phyloP scores from a whole-genome alignment of 2,329 filamentous ascomycete genomes.

The Hypoxylon sp. region DNA sequence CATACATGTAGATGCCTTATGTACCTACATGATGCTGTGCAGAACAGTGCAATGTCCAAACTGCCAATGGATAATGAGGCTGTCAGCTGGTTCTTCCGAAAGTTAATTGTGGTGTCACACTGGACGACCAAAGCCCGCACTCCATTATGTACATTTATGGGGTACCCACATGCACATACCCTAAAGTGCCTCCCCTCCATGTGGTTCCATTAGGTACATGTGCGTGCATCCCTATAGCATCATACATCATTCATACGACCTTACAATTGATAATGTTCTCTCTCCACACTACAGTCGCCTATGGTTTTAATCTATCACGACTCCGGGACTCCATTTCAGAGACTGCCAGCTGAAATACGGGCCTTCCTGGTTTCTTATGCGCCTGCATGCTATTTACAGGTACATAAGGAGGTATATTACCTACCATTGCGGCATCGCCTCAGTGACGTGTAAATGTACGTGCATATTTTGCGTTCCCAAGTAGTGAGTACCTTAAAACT shows the following conservation, averaged over 20 bases:
- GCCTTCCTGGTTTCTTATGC: too few species aligned
- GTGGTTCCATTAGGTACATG: constrained; percentile 4
- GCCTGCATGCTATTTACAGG: too few species aligned
- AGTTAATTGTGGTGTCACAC: not conserved
- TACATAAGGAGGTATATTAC: not conserved
- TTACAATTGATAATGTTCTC: not conserved
- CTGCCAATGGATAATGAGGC: not conserved
- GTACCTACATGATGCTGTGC: not conserved
- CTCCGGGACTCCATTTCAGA: too few species aligned
- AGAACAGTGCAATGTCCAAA: not conserved
- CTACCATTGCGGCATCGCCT: not conserved
- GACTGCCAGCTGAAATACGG: too few species aligned
- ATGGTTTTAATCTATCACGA: too few species aligned
- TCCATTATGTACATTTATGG: not conserved
- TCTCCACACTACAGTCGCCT: too few species aligned
- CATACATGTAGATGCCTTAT: too few species aligned
- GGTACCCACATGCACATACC: not conserved
- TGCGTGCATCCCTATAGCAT: too few species aligned
- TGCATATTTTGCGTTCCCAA: not conserved
- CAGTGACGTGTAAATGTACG: not conserved
- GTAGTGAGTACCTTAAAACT: not conserved
- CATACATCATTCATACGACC: constrained; percentile 30
- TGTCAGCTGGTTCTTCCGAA: not conserved
- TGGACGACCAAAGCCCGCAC: not conserved
- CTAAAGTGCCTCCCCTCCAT: constrained; percentile 17